Base-by-base conservation (phyloP, 2,329 filamentous ascomycete genomes). In the Corinectria fuckeliana region DNA sequence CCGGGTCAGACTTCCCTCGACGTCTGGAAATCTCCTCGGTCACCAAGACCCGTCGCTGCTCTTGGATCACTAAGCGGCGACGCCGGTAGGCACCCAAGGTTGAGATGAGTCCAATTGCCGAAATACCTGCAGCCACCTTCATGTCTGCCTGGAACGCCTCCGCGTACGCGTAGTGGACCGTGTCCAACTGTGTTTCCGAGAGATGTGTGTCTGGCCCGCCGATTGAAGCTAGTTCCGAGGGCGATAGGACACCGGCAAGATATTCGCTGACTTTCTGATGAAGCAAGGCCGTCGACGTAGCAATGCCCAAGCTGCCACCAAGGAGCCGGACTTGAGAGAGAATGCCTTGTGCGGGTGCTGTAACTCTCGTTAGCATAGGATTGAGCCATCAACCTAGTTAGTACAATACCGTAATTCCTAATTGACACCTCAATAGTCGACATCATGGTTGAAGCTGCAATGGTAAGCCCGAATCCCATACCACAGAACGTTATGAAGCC, bases 251-350 rank as follows among this genome's bases (percentile, higher is more conserved):
- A n/a, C 67, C 71, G 2, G 63, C 60, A 30, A 79, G 64, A 23
- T 71, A 62, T 3, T 70, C 55, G 23, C 67, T 57, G 6, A 70
- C 39, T 72, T 73, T 64, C 67, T 74, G 49, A 60, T 73, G 41
- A 65, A 83, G 65, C 14, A 85, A 75, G 14, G 80, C 79, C 1
- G 83, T 80, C 18, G 82, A 85, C 1, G 80, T 76, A 3, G 83
- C 81, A 51, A 86, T 84, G 3, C 83, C 83, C 25, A 85, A 72
- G 56, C 82, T 84, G 5, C 83, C 83, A 4, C 83, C 83, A 0
- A 85, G 73, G 20, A 85, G 78, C 28, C 83, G 77, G 21, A 79
- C 70, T 55, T 85, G 82, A 0, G 82, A 80, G 11, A 85, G 67
- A 36, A 85, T 79, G 1, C 82, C 83, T 62, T 86, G 83, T 0